A percentile compares a stretch with the other conserved stretches of the same genome.
These are phyloP conservation scores for Blastobotrys arbuscula DNA, from an alignment of 1,139 yeast genomes.

Conservation along the genomic window DNA sequence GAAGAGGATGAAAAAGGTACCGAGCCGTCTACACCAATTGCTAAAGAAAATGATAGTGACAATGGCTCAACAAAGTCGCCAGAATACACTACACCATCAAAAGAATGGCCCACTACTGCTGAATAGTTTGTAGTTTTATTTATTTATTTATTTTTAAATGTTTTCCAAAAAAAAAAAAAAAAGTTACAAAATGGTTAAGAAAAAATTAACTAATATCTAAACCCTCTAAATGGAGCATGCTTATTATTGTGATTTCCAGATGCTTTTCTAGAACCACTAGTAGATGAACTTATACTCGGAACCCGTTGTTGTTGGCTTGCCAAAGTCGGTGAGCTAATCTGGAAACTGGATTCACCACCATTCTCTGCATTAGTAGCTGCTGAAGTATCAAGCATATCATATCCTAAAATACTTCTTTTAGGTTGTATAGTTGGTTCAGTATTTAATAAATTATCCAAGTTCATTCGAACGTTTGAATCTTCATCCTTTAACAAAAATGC, in stretches of 20 bases:
- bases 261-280: background rate
- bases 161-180: background rate
- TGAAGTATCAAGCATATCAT: slow-evolving; percentile 6
- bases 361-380: background rate
- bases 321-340: background rate
- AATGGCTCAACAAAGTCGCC: slow-evolving; percentile 2
- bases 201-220: background rate
- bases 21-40: background rate
- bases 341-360: background rate
- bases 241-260: background rate
- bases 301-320: slow-evolving; percentile 2
- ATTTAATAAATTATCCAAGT: slow-evolving; percentile 11
- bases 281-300: background rate
- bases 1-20: background rate
- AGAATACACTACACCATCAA: slow-evolving; percentile 5
- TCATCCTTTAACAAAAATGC: slow-evolving; percentile 13
- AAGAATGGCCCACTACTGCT: background rate
- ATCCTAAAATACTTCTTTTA: slow-evolving; percentile 11
- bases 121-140: background rate
- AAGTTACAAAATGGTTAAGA: background rate
- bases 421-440: background rate
- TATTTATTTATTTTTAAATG: background rate
- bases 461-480: slow-evolving; percentile 8
- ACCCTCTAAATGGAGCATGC: background rate
- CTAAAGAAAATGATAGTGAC: background rate